Base-by-base conservation (phyloP, 805 yeast genomes). In the Ogataea nonfermentans region DNA sequence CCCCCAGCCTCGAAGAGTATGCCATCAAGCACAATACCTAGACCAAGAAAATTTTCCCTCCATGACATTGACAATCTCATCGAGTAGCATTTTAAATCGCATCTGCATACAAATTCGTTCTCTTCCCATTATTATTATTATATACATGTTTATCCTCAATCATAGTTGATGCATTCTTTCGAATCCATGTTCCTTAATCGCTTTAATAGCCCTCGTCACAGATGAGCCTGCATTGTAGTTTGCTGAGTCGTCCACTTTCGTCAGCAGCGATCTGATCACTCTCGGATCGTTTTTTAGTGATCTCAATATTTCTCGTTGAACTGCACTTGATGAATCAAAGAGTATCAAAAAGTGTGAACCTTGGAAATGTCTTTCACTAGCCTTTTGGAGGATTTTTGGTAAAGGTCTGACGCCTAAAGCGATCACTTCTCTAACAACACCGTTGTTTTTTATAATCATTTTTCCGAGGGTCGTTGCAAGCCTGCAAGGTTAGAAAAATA, bases 251-350 rank as follows among this genome's bases (percentile, higher is more conserved):
- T 76, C 72, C 37, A 80, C 79, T 59, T 79, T 86, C 39, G 84
- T 72, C 25, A 90, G 72, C 41, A 78, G 76, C 15, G 91, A 78
- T 58, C 96, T 76, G 44, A 91, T 77, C 47, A 93, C 83, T 66
- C 98, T 82, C 20, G 98, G 97, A 62, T 91, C 99, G 44, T 79
- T 76, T 55, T 82, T 79, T 48, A 91, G 66, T 4, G 93, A 79
- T 65, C 95, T 76, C 48, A 81, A 65, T 42, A 93, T 78, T 66
- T 89, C 95, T 35, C 81, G 76, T 62, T 91, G 97, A 7, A 87
- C 97, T 25, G 83, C 79, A 11, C 91, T 74, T 31, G 93, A 82
- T 1, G 89, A 74, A 60, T 93, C 98, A 59, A 91, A 93, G 14
- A 85, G 70, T 80, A 91, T 78, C 43, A 84, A 63, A 55, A 93